Percentiles rank a stretch among this genome's conserved stretches.
Evolutionary conservation across 345 rosid genomes (phyloP).

Genomic region (Eucalyptus brandiana): DNA sequence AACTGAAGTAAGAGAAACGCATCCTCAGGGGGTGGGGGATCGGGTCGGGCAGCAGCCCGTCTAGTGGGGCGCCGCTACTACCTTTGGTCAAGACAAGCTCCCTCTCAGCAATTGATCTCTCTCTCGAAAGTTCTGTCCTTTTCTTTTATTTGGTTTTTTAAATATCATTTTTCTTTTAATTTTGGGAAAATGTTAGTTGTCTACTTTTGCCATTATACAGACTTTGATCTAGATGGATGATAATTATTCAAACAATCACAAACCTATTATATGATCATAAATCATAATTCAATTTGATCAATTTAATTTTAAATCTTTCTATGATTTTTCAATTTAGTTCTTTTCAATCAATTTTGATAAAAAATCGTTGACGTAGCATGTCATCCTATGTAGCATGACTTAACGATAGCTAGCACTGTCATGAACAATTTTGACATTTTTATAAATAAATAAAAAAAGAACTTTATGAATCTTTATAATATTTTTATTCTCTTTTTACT

Average conservation of each 20-base stretch:
- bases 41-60: background rate
- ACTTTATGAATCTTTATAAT: background rate
- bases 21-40: background rate
- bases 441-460: too few species aligned
- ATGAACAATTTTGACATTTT: too few species aligned
- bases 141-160: background rate
- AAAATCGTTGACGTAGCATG: fast-evolving
- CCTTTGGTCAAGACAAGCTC: background rate
- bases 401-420: background rate
- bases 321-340: background rate
- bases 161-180: background rate
- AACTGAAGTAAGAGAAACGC: background rate
- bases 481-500: background rate
- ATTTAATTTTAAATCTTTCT: background rate
- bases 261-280: background rate
- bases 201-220: background rate
- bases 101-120: background rate
- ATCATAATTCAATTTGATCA: background rate
- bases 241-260: background rate
- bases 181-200: background rate
- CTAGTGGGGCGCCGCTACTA: background rate
- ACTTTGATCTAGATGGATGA: background rate
- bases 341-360: background rate
- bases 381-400: background rate
- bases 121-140: background rate